Percentiles rank a stretch among this genome's conserved stretches.
These are phyloP conservation scores for Yamadazyma songkhlaensis DNA, from an alignment of 1,139 yeast species.

Conservation along the genomic window DNA sequence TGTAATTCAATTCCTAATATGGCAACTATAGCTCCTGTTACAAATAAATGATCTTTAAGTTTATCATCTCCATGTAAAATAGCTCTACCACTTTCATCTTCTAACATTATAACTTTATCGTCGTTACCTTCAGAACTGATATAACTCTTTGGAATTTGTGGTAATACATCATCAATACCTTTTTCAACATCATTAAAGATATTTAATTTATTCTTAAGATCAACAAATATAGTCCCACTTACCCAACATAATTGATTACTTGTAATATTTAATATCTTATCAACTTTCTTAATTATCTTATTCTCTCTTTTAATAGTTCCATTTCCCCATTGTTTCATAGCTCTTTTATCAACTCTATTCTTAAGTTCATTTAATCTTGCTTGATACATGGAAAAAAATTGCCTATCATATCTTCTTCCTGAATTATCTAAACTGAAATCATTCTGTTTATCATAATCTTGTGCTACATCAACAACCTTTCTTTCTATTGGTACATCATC, in stretches of 20 bases:
- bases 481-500: constrained; percentile 1
- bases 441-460: constrained; percentile 16
- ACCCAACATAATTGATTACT: constrained; percentile 78
- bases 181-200: constrained; percentile 76
- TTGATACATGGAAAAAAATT: constrained; percentile 73
- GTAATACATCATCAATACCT: constrained; percentile 52
- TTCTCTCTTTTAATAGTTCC: constrained; percentile 41
- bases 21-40: constrained; percentile 87
- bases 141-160: constrained; percentile 31
- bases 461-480: neutral
- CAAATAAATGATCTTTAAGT: constrained; percentile 48
- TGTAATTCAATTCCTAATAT: constrained; percentile 81
- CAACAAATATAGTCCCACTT: constrained; percentile 86
- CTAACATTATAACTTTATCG: constrained; percentile 64
- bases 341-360: constrained; percentile 50
- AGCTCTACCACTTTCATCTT: constrained; percentile 93
- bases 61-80: constrained; percentile 64
- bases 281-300: constrained; percentile 33
- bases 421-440: constrained; percentile 17
- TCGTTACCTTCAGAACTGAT: constrained; percentile 19
- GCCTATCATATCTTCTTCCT: constrained; percentile 59
- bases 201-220: constrained; percentile 80
- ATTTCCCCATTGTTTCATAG: constrained; percentile 42
- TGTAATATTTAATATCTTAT: constrained; percentile 74
- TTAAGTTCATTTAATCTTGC: constrained; percentile 56